Base-by-base conservation (phyloP, 305 asterid genomes). In the Fraxinus sp. region DNA sequence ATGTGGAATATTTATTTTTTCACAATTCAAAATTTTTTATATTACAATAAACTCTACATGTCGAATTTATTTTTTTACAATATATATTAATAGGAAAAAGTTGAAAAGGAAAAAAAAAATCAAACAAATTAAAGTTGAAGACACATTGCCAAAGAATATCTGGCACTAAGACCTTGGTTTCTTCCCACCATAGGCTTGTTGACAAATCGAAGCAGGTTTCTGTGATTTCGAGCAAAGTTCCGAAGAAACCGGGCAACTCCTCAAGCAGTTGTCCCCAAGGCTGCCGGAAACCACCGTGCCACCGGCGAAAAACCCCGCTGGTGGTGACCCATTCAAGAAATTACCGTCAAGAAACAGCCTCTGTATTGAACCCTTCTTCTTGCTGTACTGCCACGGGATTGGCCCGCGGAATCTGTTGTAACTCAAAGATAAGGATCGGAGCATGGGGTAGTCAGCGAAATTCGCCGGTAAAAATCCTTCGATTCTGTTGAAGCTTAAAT, bases 221-320 rank as follows among this genome's bases (percentile, higher is more conserved):
- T 95, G 99, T 76, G 96, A 87, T 86, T 94, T 94, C 85, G 85
- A 87, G 91, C 99, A 95, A 81, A 95, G 99, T 74, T 87, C 89
- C 93, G 99, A 95, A 57, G 89, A 82, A 14, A 36, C 78, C 88
- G 98, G 99, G 84, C 99, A 95, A 33, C 74, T 84, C 80, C 83
- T 87, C 78, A 95, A 83, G 81, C 99, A 95, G 76, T 95, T 95
- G 85, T 94, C 98, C 22, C 99, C 98, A 36, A 95, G 79, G 79
- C 98, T 94, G n/a, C 99, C 97, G 82, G 94, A 84, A 30, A 91
- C 90, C 70, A 88, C 33, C 62, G 78, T 76, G 7, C 36, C 72
- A 57, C 90, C 88, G 82, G 87, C 77, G 84, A 95, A 90, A 13
- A 94, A 82, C 30, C 91, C 97, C 66, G 84, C 85, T 90, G 99